Percentiles rank a stretch among this genome's conserved stretches.
Conservation (phyloP, 2,329 filamentous ascomycete genomes). For the Colletotrichum chrysophilum region DNA sequence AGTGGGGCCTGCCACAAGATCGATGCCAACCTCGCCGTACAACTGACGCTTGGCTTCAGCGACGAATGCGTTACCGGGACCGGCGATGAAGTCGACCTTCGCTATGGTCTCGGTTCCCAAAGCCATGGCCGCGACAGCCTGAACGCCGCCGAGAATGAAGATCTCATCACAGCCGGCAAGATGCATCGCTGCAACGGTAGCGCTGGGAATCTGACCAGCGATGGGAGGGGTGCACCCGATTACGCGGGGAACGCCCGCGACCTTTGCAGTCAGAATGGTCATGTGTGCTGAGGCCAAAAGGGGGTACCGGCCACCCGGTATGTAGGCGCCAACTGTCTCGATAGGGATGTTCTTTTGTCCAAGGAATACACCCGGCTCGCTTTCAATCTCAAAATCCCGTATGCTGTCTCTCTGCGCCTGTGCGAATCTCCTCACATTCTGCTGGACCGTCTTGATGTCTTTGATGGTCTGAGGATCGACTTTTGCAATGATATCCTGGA, state of each 20-base stretch:
- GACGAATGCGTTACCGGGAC: constrained; percentile 60
- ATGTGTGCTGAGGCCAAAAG: constrained; percentile 59
- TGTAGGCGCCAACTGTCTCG: constrained; percentile 49
- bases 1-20: constrained; percentile 58
- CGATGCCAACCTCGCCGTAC: constrained; percentile 59
- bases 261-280: constrained; percentile 61
- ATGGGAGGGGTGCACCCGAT: constrained; percentile 58
- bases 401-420: constrained; percentile 78
- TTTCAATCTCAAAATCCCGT: constrained; percentile 57
- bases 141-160: constrained; percentile 55
- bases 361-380: constrained; percentile 52
- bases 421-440: constrained; percentile 74
- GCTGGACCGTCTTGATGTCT: constrained; percentile 32
- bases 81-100: constrained; percentile 58
- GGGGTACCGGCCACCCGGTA: constrained; percentile 57
- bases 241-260: constrained; percentile 55
- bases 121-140: constrained; percentile 58
- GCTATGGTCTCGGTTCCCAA: constrained; percentile 51
- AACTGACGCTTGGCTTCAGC: constrained; percentile 59
- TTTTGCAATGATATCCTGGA: constrained; percentile 46
- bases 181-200: constrained; percentile 56
- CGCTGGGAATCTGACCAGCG: constrained; percentile 48
- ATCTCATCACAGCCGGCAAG: constrained; percentile 56
- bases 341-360: constrained; percentile 58
- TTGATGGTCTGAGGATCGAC: constrained; percentile 47